Evolutionary conservation across 345 rosid genomes (phyloP).

Genomic region (Capsella bursapastoris): DNA sequence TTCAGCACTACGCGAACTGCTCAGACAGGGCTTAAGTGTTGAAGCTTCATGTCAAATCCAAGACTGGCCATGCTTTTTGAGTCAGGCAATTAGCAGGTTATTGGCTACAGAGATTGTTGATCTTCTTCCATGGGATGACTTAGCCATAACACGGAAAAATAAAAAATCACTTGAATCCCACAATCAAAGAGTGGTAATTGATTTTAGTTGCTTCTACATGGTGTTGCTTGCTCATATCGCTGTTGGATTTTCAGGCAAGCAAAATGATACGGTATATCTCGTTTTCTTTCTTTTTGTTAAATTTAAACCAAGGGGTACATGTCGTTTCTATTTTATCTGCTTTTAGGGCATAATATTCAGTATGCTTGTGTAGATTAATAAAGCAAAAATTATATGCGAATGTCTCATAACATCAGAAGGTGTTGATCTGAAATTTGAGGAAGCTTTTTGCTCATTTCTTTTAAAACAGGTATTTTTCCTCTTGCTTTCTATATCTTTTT

Average conservation of each 20-base stretch:
- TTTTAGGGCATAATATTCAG: conserved; percentile 32
- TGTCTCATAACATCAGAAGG: conserved; percentile 87
- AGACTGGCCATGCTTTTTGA: conserved; percentile 87
- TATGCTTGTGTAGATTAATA: conserved; percentile 64
- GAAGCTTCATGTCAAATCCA: conserved; percentile 83
- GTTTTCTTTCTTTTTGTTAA: conserved; percentile 33
- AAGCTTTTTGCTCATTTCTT: conserved; percentile 79
- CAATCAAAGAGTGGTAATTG: conserved; percentile 86
- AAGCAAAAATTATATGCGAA: conserved; percentile 76
- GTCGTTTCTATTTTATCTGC: neutral
- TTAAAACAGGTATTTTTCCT: conserved; percentile 74
- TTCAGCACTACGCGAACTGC: conserved; percentile 86
- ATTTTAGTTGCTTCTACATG: conserved; percentile 75
- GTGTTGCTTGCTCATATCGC: conserved; percentile 85
- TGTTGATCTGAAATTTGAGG: conserved; percentile 88
- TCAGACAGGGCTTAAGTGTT: conserved; percentile 91
- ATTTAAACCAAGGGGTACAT: conserved; percentile 24
- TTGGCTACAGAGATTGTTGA: conserved; percentile 86
- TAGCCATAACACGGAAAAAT: conserved; percentile 73
- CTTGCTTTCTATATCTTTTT: conserved; percentile 2
- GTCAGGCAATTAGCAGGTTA: conserved; percentile 76
- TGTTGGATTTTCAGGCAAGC: conserved; percentile 83
- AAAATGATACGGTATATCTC: conserved; percentile 69
- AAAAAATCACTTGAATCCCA: conserved; percentile 95
- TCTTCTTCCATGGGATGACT: conserved; percentile 87